These are phyloP conservation scores for Nakaseomyces delphensis DNA, from an alignment of 1,139 yeast species.

Conservation along the genomic window DNA sequence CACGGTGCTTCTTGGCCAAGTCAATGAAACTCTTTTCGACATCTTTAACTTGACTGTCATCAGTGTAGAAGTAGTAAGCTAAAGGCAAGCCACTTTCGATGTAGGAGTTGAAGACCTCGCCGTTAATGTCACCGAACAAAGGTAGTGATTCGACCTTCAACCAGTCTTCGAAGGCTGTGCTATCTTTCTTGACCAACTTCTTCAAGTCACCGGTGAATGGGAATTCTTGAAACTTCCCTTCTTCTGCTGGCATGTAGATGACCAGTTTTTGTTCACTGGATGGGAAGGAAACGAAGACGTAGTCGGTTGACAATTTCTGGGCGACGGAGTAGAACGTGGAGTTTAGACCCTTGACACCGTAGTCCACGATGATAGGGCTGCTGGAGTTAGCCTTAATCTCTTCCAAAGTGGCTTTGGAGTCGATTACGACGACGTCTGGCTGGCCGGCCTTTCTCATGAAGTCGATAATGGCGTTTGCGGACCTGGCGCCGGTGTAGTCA, in stretches of 20 bases:
- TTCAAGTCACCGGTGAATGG: constrained; percentile 34
- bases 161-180: constrained; percentile 42
- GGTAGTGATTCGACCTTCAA: constrained; percentile 69
- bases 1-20: constrained; percentile 69
- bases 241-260: constrained; percentile 25
- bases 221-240: constrained; percentile 34
- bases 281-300: constrained; percentile 14
- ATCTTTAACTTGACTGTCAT: constrained; percentile 55
- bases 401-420: constrained; percentile 42
- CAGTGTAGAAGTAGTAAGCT: constrained; percentile 77
- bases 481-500: constrained; percentile 79
- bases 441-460: constrained; percentile 77
- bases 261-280: constrained; percentile 36
- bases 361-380: constrained; percentile 36
- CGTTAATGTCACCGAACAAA: constrained; percentile 81
- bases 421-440: constrained; percentile 62
- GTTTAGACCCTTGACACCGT: constrained; percentile 22
- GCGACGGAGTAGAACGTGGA: constrained; percentile 27
- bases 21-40: constrained; percentile 46
- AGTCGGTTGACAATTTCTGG: constrained; percentile 17
- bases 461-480: constrained; percentile 63
- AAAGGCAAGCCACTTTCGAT: constrained; percentile 67
- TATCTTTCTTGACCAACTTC: constrained; percentile 25
- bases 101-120: constrained; percentile 70
- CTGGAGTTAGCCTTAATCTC: constrained; percentile 40